These are phyloP conservation scores for Trichoderma erinaceum DNA, from an alignment of 495 filamentous ascomycete genomes.

Conservation along the genomic window DNA sequence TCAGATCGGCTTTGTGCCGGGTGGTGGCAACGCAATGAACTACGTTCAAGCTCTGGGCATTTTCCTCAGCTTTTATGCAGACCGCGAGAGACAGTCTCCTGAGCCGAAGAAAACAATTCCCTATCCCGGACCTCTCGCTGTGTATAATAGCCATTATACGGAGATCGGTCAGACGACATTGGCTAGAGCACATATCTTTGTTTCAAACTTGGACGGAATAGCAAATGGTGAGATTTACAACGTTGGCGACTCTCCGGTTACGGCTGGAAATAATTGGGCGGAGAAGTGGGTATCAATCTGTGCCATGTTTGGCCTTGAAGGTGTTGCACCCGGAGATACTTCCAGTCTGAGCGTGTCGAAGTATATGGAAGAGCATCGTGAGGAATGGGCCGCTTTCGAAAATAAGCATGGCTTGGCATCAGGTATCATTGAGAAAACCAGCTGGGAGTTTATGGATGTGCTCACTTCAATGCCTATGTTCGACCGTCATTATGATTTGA, in stretches of 20 bases:
- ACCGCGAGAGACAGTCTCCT: constrained; percentile 17
- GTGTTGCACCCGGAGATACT: constrained; percentile 16
- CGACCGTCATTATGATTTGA: constrained; percentile 19
- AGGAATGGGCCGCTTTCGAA: constrained; percentile 5
- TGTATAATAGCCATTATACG: constrained; percentile 27
- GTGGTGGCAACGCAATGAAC: constrained; percentile 35
- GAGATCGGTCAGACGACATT: constrained; percentile 39
- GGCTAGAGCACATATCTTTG: constrained; percentile 36
- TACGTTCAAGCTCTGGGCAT: constrained; percentile 36
- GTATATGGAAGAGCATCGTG: constrained; percentile 13
- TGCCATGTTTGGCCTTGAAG: constrained; percentile 34
- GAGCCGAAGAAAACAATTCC: constrained; percentile 26
- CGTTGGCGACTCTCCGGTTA: constrained; percentile 27
- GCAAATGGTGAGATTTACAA: constrained; percentile 30
- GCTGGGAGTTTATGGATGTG: constrained; percentile 19
- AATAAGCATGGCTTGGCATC: constrained; percentile 15
- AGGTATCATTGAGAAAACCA: not conserved
- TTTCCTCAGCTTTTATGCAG: constrained; percentile 34
- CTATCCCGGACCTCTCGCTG: constrained; percentile 32
- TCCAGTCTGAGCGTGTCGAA: not conserved
- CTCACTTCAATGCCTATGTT: constrained; percentile 12
- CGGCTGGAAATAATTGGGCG: constrained; percentile 25
- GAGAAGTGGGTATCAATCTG: constrained; percentile 33
- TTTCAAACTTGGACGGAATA: constrained; percentile 25
- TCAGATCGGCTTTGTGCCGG: constrained; percentile 36